Conservation (phyloP, 257 asterid species). For the Nicotiana sylvestris region DNA sequence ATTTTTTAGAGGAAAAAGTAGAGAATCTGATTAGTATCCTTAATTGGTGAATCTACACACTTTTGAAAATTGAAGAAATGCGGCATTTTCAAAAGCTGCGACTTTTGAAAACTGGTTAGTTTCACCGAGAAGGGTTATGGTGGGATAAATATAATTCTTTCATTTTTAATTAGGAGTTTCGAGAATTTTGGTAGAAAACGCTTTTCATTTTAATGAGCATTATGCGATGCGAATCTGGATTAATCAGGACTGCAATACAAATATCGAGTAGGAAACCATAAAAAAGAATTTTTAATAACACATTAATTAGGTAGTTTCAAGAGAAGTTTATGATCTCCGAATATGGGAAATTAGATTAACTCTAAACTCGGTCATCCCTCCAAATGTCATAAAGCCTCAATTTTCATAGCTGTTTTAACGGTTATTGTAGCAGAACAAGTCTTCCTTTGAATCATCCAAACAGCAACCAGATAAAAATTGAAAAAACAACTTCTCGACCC, state of each 20-base stretch:
- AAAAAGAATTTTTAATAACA: no score
- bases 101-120: no score
- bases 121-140: not conserved
- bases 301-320: not conserved
- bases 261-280: not conserved
- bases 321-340: not conserved
- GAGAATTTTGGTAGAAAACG: no score
- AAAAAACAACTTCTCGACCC: not conserved
- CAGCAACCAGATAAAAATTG: not conserved
- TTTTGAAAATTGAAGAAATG: no score
- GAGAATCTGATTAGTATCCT: no score
- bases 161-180: not conserved
- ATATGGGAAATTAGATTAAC: not conserved
- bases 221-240: not conserved
- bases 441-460: not conserved
- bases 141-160: not conserved
- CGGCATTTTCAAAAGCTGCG: no score
- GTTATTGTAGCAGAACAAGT: not conserved
- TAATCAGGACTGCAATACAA: no score
- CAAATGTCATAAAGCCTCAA: slow-evolving; percentile 4
- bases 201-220: rapidly evolving
- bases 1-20: no score
- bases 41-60: no score
- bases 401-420: slow-evolving; percentile 1
- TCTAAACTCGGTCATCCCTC: not conserved